Percentiles rank a stretch among this genome's conserved stretches.
phyloP scores from a whole-genome alignment of 257 asterid genomes.

The Vinca minor region DNA sequence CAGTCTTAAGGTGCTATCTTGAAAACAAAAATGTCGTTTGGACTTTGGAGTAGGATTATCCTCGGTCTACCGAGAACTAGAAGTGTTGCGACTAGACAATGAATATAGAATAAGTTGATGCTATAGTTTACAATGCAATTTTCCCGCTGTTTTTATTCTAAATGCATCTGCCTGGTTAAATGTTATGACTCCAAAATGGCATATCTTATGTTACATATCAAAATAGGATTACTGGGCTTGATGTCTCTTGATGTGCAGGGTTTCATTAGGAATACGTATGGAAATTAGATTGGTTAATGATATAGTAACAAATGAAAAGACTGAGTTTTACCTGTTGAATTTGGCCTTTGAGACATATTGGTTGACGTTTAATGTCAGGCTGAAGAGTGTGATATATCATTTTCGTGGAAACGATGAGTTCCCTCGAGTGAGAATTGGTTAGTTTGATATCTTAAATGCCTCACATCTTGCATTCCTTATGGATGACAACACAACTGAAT shows the following conservation, averaged over 20 bases:
- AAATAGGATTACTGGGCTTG: too few species aligned
- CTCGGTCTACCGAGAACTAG: background rate
- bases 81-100: background rate
- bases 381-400: constrained; percentile 67
- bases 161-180: background rate
- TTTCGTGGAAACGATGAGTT: constrained; percentile 75
- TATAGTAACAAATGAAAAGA: background rate
- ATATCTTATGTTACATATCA: background rate
- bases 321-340: background rate
- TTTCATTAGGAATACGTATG: background rate
- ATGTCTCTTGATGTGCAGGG: background rate
- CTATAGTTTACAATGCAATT: background rate
- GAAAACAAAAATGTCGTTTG: background rate
- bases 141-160: background rate
- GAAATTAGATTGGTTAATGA: background rate
- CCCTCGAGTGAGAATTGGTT: constrained; percentile 93
- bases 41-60: background rate
- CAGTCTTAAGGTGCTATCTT: background rate
- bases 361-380: constrained; percentile 27
- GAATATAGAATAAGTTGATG: background rate
- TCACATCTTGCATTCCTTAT: constrained; percentile 7
- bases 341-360: background rate
- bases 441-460: constrained; percentile 21
- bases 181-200: background rate
- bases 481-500: constrained; percentile 6